phyloP scores from a whole-genome alignment of 2,329 filamentous ascomycete species.

The Penicillium sp. region DNA sequence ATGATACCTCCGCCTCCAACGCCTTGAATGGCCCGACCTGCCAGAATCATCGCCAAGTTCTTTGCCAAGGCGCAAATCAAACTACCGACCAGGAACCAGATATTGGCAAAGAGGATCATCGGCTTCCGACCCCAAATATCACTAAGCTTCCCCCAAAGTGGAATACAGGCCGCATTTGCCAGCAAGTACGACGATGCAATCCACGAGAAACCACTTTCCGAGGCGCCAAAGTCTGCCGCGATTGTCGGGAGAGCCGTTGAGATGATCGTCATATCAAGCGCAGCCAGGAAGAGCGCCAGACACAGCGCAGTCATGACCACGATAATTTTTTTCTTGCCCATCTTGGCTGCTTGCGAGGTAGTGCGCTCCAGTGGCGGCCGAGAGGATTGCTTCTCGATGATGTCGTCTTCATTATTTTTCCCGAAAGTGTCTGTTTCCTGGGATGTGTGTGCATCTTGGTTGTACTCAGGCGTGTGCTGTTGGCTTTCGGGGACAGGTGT shows the following conservation, averaged over 20 bases:
- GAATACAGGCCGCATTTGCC: constrained; percentile 45
- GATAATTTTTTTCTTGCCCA: constrained; percentile 37
- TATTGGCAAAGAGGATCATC: constrained; percentile 54
- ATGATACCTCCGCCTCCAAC: constrained; percentile 59
- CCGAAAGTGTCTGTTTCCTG: constrained; percentile 4
- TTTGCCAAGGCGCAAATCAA: constrained; percentile 54
- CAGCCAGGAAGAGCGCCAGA: constrained; percentile 55
- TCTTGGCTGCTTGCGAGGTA: constrained; percentile 33
- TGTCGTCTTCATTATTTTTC: constrained; percentile 10
- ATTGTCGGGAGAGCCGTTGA: constrained; percentile 44
- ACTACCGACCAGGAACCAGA: constrained; percentile 57
- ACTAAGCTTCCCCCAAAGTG: constrained; percentile 58
- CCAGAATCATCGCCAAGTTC: constrained; percentile 58
- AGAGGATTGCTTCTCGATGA: constrained; percentile 13
- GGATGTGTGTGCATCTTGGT: constrained; percentile 4
- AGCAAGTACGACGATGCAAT: constrained; percentile 44
- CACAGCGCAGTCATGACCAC: constrained; percentile 40
- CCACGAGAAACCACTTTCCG: constrained; percentile 43
- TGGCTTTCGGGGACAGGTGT: not conserved
- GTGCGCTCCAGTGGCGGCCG: constrained; percentile 26
- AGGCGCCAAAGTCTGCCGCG: constrained; percentile 38
- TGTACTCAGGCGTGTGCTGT: not conserved
- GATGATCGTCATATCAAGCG: constrained; percentile 51
- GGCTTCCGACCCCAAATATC: constrained; percentile 64
- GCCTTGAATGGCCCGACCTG: constrained; percentile 57